These are phyloP conservation scores for Pelargonium cotyledonis DNA, from an alignment of 441 rosid species.

Conservation along the genomic window DNA sequence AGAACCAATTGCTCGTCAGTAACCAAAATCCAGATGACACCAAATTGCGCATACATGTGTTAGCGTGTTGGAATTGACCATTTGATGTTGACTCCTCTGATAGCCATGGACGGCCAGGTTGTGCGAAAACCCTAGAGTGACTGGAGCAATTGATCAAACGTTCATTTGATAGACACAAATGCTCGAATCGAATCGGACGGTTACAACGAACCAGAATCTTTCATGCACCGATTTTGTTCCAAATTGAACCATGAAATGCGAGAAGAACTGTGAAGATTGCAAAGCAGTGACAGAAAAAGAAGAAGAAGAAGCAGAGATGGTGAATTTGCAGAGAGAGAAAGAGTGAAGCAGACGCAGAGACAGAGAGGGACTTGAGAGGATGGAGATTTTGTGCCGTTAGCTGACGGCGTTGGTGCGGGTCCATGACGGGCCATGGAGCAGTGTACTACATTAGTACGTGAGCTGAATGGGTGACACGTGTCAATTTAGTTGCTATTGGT, in stretches of 20 bases:
- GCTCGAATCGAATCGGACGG: not conserved
- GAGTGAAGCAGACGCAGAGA: not conserved
- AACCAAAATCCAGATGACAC: not conserved
- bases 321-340: slow-evolving; percentile 1
- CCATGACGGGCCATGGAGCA: not conserved
- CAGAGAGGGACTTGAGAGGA: slow-evolving; percentile 1
- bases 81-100: slow-evolving; percentile 88
- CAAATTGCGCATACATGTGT: not conserved
- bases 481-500: no score
- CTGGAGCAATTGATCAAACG: not conserved
- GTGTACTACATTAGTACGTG: not conserved
- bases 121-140: not conserved
- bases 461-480: not conserved
- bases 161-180: not conserved
- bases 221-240: not conserved
- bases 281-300: not conserved
- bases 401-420: slow-evolving; percentile 22
- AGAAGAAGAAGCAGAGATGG: not conserved
- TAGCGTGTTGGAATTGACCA: slow-evolving; percentile 40
- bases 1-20: slow-evolving; percentile 14
- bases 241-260: slow-evolving; percentile 3
- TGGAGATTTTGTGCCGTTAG: slow-evolving; percentile 12
- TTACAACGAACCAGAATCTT: not conserved
- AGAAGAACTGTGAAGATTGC: not conserved
- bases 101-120: slow-evolving; percentile 41